A percentile compares a stretch with the other conserved stretches of the same genome.
Conservation (phyloP, 768 basidiomycete genomes). For the Agaricus subrufescens region DNA sequence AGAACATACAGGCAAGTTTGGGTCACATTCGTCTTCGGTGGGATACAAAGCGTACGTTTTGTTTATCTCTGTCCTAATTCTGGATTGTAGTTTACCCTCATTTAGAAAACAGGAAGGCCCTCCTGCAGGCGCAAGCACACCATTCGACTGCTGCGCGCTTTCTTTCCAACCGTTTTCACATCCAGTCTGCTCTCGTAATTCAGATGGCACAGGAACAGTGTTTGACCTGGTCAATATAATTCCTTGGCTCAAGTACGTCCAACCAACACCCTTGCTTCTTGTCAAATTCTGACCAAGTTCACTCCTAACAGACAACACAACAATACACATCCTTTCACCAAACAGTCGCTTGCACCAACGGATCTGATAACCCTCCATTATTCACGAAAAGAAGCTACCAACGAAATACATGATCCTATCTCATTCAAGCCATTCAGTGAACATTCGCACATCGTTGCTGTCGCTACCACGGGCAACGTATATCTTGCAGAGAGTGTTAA, state of each 20-base stretch:
- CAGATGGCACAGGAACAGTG: constrained; percentile 74
- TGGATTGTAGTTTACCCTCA: constrained; percentile 4
- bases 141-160: constrained; percentile 89
- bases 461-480: constrained; percentile 88
- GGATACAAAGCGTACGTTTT: constrained; percentile 62
- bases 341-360: constrained; percentile 62
- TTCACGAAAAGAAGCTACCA: constrained; percentile 74
- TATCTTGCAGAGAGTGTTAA: constrained; percentile 89
- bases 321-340: constrained; percentile 75
- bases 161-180: constrained; percentile 87
- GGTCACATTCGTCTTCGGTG: constrained; percentile 75
- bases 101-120: constrained; percentile 64
- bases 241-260: constrained; percentile 84
- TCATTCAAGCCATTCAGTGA: constrained; percentile 97
- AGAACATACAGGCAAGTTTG: constrained; percentile 77
- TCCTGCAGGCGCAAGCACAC: constrained; percentile 60
- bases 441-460: constrained; percentile 91
- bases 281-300: constrained; percentile 5
- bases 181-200: constrained; percentile 83
- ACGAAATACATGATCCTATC: constrained; percentile 92
- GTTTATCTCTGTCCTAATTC: constrained; percentile 1
- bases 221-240: constrained; percentile 92
- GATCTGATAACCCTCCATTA: constrained; percentile 81
- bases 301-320: constrained; percentile 61
- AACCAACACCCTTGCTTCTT: background rate